A percentile compares a stretch with the other conserved stretches of the same genome.
Evolutionary conservation across 1,284 basidiomycete species (phyloP).

Genomic region (Porogramme epimiltina): DNA sequence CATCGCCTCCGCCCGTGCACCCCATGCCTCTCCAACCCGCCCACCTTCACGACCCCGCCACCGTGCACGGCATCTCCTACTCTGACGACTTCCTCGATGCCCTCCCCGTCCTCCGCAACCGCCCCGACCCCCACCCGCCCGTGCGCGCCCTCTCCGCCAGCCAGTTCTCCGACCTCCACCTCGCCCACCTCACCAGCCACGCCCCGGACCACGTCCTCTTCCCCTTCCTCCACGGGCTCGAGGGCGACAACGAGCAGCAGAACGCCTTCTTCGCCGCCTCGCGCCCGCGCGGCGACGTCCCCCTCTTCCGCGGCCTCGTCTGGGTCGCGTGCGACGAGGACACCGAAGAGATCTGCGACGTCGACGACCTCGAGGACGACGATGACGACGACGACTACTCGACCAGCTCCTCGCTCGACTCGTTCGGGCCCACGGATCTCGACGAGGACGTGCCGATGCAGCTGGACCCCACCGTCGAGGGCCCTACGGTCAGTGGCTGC

Average conservation of each 20-base stretch:
- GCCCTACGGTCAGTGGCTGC: slow-evolving; percentile 24
- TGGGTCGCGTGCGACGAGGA: slow-evolving; percentile 60
- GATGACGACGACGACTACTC: slow-evolving; percentile 31
- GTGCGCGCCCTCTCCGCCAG: slow-evolving; percentile 55
- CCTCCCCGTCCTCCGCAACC: slow-evolving; percentile 40
- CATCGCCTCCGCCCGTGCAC: not conserved
- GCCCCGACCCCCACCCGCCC: slow-evolving; percentile 40
- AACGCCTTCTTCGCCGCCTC: slow-evolving; percentile 71
- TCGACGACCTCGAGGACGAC: slow-evolving; percentile 37
- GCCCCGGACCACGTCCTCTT: slow-evolving; percentile 79
- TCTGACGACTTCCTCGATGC: slow-evolving; percentile 39
- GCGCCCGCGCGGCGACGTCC: slow-evolving; percentile 31
- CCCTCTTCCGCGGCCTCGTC: slow-evolving; percentile 61
- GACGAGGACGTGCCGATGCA: slow-evolving; percentile 33
- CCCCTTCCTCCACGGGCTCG: slow-evolving; percentile 83
- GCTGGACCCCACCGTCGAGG: slow-evolving; percentile 25
- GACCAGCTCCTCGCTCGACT: slow-evolving; percentile 38
- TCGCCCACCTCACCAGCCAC: slow-evolving; percentile 63
- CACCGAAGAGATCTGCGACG: slow-evolving; percentile 33
- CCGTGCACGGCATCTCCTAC: slow-evolving; percentile 46
- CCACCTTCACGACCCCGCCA: slow-evolving; percentile 10
- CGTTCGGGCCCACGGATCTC: slow-evolving; percentile 29
- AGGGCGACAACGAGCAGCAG: slow-evolving; percentile 76
- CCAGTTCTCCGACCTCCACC: slow-evolving; percentile 63
- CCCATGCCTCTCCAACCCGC: slow-evolving; percentile 10